Percentiles rank a stretch among this genome's conserved stretches.
Evolutionary conservation across 2,329 filamentous ascomycete species (phyloP).

Genomic region (Colletotrichum gloeosporioides): DNA sequence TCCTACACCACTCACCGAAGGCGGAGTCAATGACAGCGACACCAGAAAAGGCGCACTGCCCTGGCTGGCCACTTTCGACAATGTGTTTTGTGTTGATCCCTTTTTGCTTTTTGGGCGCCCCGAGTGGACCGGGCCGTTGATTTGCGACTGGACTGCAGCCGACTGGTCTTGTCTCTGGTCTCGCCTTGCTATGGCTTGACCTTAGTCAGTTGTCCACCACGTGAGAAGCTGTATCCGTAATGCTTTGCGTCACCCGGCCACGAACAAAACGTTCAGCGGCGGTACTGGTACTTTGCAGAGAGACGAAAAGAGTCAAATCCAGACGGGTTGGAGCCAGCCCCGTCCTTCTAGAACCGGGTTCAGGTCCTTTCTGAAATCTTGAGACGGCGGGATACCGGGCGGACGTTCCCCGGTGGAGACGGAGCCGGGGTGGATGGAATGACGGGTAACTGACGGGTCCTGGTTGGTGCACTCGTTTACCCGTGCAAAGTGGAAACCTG

Average conservation of each 20-base stretch:
- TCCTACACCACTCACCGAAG: not conserved
- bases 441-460: conserved; percentile 7
- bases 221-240: not conserved
- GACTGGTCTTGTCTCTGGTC: not conserved
- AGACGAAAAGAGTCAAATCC: not conserved
- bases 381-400: conserved; percentile 17
- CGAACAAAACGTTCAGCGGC: not conserved
- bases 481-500: not conserved
- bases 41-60: not conserved
- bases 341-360: conserved; percentile 19
- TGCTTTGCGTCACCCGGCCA: not conserved
- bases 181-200: not conserved
- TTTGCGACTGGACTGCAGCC: not conserved
- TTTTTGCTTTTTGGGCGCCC: not conserved
- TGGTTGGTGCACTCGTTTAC: not conserved
- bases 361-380: conserved; percentile 15
- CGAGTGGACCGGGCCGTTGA: conserved; percentile 14
- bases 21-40: not conserved
- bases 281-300: not conserved
- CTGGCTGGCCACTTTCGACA: not conserved
- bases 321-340: not conserved
- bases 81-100: not conserved
- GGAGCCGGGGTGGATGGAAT: conserved; percentile 8
- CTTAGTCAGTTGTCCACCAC: not conserved
- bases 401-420: conserved; percentile 19